A percentile compares a stretch with the other conserved stretches of the same genome.
phyloP scores from a whole-genome alignment of 2,329 filamentous ascomycete genomes.

The Stagonosporopsis vannaccii region DNA sequence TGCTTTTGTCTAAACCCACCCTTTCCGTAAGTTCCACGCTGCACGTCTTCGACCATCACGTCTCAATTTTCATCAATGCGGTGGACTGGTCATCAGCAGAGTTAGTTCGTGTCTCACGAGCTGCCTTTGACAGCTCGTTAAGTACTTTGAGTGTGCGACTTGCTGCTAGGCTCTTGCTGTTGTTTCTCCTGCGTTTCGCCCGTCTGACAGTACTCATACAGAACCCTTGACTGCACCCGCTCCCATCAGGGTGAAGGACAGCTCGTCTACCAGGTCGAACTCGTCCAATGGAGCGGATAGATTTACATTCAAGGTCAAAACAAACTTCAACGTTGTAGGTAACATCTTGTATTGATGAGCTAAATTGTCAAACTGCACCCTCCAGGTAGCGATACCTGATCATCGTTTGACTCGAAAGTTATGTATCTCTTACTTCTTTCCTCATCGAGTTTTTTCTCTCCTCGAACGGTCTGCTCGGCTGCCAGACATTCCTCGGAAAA shows the following conservation, averaged over 20 bases:
- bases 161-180: neutral
- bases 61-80: neutral
- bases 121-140: neutral
- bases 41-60: neutral
- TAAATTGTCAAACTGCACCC: too few species aligned
- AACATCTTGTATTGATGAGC: too few species aligned
- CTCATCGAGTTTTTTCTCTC: neutral
- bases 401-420: too few species aligned
- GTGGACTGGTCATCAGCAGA: neutral
- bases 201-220: neutral
- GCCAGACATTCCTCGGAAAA: neutral
- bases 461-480: neutral
- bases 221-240: too few species aligned
- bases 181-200: slow-evolving; percentile 9
- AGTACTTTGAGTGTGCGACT: neutral
- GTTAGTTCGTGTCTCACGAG: neutral
- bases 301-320: too few species aligned
- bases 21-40: neutral
- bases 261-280: too few species aligned
- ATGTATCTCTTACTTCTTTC: too few species aligned
- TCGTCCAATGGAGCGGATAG: too few species aligned
- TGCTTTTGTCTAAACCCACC: slow-evolving; percentile 4
- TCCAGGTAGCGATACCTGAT: too few species aligned
- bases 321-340: too few species aligned
- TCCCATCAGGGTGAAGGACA: too few species aligned